These are phyloP conservation scores for Monosporozyma solicola DNA, from an alignment of 805 yeast genomes.

Conservation along the genomic window DNA sequence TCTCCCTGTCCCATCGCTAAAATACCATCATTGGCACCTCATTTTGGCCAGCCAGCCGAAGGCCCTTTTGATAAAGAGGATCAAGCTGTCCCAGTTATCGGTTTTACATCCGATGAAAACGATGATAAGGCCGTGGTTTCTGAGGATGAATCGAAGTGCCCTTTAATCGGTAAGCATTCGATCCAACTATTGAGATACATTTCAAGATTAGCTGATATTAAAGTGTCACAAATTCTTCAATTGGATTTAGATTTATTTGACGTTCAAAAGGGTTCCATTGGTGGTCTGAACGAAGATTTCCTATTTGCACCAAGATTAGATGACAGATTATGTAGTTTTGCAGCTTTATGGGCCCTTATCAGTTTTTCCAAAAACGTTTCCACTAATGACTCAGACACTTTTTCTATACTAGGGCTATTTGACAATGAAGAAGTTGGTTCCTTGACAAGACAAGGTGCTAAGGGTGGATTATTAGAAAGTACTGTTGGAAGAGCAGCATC, in stretches of 20 bases:
- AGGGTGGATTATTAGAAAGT: constrained; percentile 63
- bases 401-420: constrained; percentile 54
- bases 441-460: constrained; percentile 70
- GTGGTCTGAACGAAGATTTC: constrained; percentile 72
- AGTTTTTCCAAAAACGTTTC: constrained; percentile 37
- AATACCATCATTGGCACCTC: constrained; percentile 81
- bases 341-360: constrained; percentile 56
- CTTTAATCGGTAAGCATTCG: constrained; percentile 61
- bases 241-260: constrained; percentile 75
- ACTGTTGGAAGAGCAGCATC: constrained; percentile 48
- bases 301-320: constrained; percentile 77
- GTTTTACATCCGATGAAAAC: constrained; percentile 35
- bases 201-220: constrained; percentile 49
- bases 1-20: constrained; percentile 66
- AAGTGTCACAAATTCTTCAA: constrained; percentile 54
- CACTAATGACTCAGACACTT: constrained; percentile 31
- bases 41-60: constrained; percentile 61
- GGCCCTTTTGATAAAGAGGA: constrained; percentile 74
- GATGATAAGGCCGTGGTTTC: constrained; percentile 33
- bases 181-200: constrained; percentile 59
- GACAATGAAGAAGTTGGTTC: constrained; percentile 86
- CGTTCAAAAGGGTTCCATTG: constrained; percentile 68
- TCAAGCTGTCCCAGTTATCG: constrained; percentile 70
- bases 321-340: constrained; percentile 72
- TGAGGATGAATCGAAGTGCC: constrained; percentile 53